Evolutionary conservation across 225 moss, liverwort and hornwort genomes (phyloP).

Genomic region (Polytrichum formosum): DNA sequence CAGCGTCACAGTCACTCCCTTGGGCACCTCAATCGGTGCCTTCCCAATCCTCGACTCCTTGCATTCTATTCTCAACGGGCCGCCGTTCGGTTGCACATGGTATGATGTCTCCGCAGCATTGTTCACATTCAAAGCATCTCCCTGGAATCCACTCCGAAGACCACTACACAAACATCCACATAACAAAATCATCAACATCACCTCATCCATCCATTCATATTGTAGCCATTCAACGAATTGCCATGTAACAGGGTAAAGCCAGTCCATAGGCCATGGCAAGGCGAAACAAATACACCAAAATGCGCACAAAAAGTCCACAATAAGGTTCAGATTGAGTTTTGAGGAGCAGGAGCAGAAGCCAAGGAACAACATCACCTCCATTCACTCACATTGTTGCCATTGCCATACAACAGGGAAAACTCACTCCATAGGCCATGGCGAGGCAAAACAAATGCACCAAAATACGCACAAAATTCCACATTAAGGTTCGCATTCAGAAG

Average conservation of each 20-base stretch:
- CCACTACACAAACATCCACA: slow-evolving; percentile 12
- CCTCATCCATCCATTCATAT: not conserved
- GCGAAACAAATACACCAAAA: not conserved
- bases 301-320: not conserved
- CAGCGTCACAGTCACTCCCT: slow-evolving; percentile 63
- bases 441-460: no score
- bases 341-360: not conserved
- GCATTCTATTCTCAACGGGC: slow-evolving; percentile 65
- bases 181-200: not conserved
- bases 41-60: slow-evolving; percentile 99
- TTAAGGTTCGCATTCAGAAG: no score
- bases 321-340: not conserved
- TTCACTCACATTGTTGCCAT: no score
- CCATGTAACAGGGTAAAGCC: not conserved
- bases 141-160: slow-evolving; percentile 39
- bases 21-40: slow-evolving; percentile 66
- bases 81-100: slow-evolving; percentile 22
- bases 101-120: slow-evolving; percentile 20
- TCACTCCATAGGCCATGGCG: not conserved
- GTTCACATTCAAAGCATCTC: slow-evolving; percentile 23
- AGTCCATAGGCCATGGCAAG: not conserved
- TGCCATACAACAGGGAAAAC: not conserved
- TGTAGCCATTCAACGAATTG: not conserved
- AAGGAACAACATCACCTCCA: not conserved
- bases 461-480: no score